Percentiles rank a stretch among this genome's conserved stretches.
Evolutionary conservation across 2,329 filamentous ascomycete species (phyloP).

Genomic region (Neocucurbitaria cava): DNA sequence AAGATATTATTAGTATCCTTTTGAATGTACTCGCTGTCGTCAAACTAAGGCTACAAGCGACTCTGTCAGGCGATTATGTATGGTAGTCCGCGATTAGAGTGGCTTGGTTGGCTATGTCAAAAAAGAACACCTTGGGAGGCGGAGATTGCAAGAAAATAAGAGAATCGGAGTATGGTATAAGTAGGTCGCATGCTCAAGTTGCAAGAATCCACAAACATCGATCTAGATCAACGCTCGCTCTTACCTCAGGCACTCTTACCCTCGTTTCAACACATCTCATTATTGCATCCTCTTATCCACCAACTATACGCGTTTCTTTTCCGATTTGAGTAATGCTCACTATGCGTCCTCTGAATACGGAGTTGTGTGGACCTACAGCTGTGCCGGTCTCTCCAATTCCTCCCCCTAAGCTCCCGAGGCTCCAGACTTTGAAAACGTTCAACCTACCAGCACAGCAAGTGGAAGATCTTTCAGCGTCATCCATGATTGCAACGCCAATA

Average conservation of each 20-base stretch:
- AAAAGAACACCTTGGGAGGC: slow-evolving; percentile 3
- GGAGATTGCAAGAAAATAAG: background rate
- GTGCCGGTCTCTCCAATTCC: slow-evolving; percentile 5
- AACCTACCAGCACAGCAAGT: slow-evolving; percentile 23
- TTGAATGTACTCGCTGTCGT: slow-evolving; percentile 7
- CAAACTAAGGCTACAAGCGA: slow-evolving; percentile 16
- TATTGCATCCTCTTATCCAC: background rate
- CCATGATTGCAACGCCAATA: slow-evolving; percentile 23
- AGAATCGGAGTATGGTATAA: slow-evolving; percentile 18
- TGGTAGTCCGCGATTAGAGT: slow-evolving; percentile 7
- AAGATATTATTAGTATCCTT: slow-evolving; percentile 2
- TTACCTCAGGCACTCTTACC: background rate
- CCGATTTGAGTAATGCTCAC: slow-evolving; percentile 13
- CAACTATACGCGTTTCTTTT: background rate
- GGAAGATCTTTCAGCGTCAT: slow-evolving; percentile 27
- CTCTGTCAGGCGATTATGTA: slow-evolving; percentile 11
- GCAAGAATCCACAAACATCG: slow-evolving; percentile 5
- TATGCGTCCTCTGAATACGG: slow-evolving; percentile 11
- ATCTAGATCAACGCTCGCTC: slow-evolving; percentile 12
- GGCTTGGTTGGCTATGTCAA: slow-evolving; percentile 16
- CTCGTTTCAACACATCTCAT: background rate
- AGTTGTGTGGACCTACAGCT: slow-evolving; percentile 4
- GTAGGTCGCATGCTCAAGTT: slow-evolving; percentile 17
- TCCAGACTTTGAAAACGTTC: slow-evolving; percentile 31
- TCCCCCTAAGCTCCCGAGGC: slow-evolving; percentile 22